phyloP scores from a whole-genome alignment of 2,329 filamentous ascomycete genomes.

The Pseudogymnoascus sp. region DNA sequence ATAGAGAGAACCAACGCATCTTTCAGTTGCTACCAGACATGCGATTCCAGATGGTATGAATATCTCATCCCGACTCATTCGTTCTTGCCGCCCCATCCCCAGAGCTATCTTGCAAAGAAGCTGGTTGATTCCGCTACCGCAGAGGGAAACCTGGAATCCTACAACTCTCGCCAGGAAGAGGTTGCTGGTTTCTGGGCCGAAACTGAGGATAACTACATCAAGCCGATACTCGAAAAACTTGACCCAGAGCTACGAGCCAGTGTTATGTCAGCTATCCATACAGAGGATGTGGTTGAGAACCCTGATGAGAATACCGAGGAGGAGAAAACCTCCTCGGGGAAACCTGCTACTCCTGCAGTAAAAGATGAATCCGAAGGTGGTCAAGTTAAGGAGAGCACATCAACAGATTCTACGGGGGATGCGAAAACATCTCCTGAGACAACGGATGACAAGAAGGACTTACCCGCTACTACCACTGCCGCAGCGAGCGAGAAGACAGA shows the following conservation, averaged over 20 bases:
- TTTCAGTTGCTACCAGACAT: slow-evolving; percentile 92
- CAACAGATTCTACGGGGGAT: neutral
- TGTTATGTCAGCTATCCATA: slow-evolving; percentile 57
- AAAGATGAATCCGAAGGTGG: slow-evolving; percentile 15
- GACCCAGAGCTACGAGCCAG: slow-evolving; percentile 57
- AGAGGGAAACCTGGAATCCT: slow-evolving; percentile 63
- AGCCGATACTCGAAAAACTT: slow-evolving; percentile 58
- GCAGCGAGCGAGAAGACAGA: neutral
- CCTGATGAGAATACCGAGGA: slow-evolving; percentile 24
- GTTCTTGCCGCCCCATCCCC: slow-evolving; percentile 85
- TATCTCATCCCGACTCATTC: slow-evolving; percentile 93
- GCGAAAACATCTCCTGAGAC: neutral
- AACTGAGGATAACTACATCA: slow-evolving; percentile 73
- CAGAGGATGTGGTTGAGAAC: slow-evolving; percentile 28
- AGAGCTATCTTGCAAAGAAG: slow-evolving; percentile 77
- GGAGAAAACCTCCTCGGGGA: slow-evolving; percentile 19
- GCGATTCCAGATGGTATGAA: slow-evolving; percentile 95
- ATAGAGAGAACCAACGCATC: slow-evolving; percentile 81
- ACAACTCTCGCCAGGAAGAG: slow-evolving; percentile 65
- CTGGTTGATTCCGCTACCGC: slow-evolving; percentile 72
- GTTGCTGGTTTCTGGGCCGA: slow-evolving; percentile 76
- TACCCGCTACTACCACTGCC: neutral
- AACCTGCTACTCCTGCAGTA: slow-evolving; percentile 19
- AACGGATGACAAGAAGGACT: neutral
- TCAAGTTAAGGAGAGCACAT: neutral